Conservation (phyloP, 495 filamentous ascomycete genomes). For the Cercophora newfieldiana region DNA sequence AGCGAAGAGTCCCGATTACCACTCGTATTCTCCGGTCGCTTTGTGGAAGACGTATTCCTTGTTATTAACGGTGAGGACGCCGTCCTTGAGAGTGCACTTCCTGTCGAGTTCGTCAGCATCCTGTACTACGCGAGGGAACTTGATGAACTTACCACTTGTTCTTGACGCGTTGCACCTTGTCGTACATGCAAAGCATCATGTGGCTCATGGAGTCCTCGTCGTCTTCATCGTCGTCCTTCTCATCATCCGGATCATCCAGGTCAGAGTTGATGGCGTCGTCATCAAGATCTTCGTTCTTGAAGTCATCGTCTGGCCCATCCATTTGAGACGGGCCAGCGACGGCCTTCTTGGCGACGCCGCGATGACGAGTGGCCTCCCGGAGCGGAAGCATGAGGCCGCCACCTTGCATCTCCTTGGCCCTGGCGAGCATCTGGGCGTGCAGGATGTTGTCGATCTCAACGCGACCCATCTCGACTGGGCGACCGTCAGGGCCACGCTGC, state of each 20-base stretch:
- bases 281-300: constrained; percentile 67
- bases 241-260: constrained; percentile 91
- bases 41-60: constrained; percentile 99
- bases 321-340: constrained; percentile 49
- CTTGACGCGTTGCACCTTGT: constrained; percentile 98
- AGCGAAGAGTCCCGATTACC: constrained; percentile 54
- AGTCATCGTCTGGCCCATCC: constrained; percentile 67
- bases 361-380: constrained; percentile 41
- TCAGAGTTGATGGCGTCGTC: constrained; percentile 99
- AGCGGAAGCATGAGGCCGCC: constrained; percentile 80
- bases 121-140: neutral
- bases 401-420: constrained; percentile 69
- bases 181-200: constrained; percentile 97
- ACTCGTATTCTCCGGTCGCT: constrained; percentile 94
- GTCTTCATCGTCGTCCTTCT: constrained; percentile 70
- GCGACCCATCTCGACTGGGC: constrained; percentile 47
- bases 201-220: constrained; percentile 77
- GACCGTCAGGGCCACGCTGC: constrained; percentile 42
- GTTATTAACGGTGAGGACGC: constrained; percentile 84
- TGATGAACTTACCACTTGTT: constrained; percentile 79
- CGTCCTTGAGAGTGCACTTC: constrained; percentile 98
- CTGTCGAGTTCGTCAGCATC: constrained; percentile 28
- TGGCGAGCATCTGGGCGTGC: constrained; percentile 65
- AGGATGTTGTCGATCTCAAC: constrained; percentile 62
- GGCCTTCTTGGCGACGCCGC: constrained; percentile 26